phyloP scores from a whole-genome alignment of 768 basidiomycete species.

The Naganishia onofrii region DNA sequence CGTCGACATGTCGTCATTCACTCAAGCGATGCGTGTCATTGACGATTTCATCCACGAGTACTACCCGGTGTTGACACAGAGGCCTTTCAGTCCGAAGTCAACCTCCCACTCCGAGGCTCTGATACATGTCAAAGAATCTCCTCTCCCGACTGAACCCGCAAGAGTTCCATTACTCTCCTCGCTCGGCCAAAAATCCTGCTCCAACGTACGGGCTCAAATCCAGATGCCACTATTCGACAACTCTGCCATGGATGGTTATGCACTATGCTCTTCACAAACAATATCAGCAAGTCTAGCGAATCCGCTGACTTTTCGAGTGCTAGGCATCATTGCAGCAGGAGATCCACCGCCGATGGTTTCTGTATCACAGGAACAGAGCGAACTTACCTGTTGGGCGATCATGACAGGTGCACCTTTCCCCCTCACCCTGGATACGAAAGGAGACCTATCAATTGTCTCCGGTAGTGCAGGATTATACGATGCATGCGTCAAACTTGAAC shows the following conservation, averaged over 20 bases:
- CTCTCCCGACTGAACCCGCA: neutral
- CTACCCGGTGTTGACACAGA: neutral
- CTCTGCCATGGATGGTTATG: conserved; percentile 31
- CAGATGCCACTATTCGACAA: conserved; percentile 29
- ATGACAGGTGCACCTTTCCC: conserved; percentile 29
- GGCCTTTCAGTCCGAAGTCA: too few species aligned
- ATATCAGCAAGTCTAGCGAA: conserved; percentile 4
- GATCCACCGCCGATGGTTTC: conserved; percentile 10
- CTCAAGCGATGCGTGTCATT: conserved; percentile 7
- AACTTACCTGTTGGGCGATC: conserved; percentile 18
- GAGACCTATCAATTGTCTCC: neutral
- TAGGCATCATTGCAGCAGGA: conserved; percentile 25
- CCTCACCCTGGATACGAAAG: neutral
- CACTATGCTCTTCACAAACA: conserved; percentile 10
- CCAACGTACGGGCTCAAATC: conserved; percentile 12
- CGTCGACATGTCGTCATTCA: conserved; percentile 14
- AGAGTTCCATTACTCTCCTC: conserved; percentile 4
- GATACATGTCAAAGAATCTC: too few species aligned
- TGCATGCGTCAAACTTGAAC: conserved; percentile 24
- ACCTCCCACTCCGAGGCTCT: neutral
- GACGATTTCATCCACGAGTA: neutral
- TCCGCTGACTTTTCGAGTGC: conserved; percentile 16
- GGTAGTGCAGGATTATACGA: neutral
- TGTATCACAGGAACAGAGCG: neutral
- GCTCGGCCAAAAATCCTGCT: neutral